Conservation (phyloP, 257 asterid genomes). For the Anisodus tanguticus region DNA sequence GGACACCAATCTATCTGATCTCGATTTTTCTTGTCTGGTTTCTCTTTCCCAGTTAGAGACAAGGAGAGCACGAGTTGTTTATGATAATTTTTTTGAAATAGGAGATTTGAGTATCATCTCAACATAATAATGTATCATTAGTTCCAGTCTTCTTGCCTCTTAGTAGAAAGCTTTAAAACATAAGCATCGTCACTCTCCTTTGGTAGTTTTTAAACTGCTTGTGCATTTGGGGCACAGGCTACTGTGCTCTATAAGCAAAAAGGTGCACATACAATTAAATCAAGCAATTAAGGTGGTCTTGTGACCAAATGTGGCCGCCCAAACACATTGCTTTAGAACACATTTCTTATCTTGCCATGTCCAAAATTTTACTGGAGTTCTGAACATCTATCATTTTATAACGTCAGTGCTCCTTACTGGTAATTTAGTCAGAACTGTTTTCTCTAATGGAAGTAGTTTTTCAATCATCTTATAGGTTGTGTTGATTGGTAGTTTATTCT, state of each 20-base stretch:
- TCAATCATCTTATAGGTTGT: not conserved
- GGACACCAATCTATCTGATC: not conserved
- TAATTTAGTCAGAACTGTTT: conserved; percentile 15
- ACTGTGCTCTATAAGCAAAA: not conserved
- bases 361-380: conserved; percentile 11
- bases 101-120: conserved; percentile 11
- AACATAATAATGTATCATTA: conserved; percentile 1
- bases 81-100: not conserved
- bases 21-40: not conserved
- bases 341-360: conserved; percentile 1
- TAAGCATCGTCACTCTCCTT: not conserved
- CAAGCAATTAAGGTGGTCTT: conserved; percentile 11
- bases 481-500: conserved; percentile 18
- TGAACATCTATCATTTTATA: not conserved
- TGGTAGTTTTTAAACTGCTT: not conserved
- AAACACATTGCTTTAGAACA: not conserved
- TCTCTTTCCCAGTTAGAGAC: not conserved
- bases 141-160: not conserved
- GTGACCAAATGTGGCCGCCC: conserved; percentile 2
- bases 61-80: not conserved
- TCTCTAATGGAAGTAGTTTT: conserved; percentile 15
- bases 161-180: not conserved
- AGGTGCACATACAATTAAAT: not conserved
- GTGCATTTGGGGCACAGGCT: conserved; percentile 9
- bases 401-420: conserved; percentile 5